Evolutionary conservation across 2,329 filamentous ascomycete genomes (phyloP).

Genomic region (Fusarium protoensiforme): DNA sequence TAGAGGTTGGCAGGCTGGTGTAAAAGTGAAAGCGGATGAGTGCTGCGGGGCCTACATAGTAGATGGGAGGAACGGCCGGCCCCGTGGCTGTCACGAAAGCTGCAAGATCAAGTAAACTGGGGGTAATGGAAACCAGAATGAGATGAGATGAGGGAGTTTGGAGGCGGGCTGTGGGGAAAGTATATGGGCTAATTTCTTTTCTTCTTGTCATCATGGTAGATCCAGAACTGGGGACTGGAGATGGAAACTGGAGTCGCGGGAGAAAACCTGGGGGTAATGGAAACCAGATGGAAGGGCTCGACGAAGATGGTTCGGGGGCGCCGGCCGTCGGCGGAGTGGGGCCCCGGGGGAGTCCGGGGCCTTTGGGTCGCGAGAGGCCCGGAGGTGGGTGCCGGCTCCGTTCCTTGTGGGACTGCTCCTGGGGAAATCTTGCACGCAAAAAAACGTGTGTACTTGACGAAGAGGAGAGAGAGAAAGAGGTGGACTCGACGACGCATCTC

Average conservation of each 20-base stretch:
- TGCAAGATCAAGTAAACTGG: conserved; percentile 54
- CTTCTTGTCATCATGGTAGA: conserved; percentile 13
- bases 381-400: conserved; percentile 35
- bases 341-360: conserved; percentile 39
- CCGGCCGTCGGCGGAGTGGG: conserved; percentile 42
- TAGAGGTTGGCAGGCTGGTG: conserved; percentile 32
- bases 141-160: conserved; percentile 2
- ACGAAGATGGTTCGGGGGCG: conserved; percentile 32
- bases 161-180: conserved; percentile 35
- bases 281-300: conserved; percentile 39
- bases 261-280: conserved; percentile 51
- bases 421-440: conserved; percentile 7
- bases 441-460: background rate
- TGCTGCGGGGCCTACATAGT: conserved; percentile 18
- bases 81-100: conserved; percentile 43
- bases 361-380: conserved; percentile 15
- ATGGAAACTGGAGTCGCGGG: conserved; percentile 28
- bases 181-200: conserved; percentile 14
- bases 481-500: background rate
- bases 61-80: conserved; percentile 23
- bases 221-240: conserved; percentile 29
- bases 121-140: conserved; percentile 45
- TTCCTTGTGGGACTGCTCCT: conserved; percentile 21
- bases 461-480: background rate
- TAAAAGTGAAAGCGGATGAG: conserved; percentile 24